These are phyloP conservation scores for Gnomoniopsis sp. DNA, from an alignment of 2,329 filamentous ascomycete species.

Conservation along the genomic window DNA sequence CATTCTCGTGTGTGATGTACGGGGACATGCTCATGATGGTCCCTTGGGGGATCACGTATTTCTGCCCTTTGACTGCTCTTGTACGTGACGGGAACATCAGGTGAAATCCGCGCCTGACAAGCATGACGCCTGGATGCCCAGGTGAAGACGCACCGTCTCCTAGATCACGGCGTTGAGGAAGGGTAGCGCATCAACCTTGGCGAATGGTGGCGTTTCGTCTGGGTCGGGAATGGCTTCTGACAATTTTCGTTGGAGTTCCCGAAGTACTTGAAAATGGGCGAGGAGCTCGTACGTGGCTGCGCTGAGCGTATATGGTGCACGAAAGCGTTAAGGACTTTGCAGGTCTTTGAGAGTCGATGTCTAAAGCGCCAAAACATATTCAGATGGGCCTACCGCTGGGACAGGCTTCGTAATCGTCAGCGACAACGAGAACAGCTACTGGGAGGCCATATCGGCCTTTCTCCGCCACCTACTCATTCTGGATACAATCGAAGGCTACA, in stretches of 20 bases:
- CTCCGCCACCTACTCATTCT: too few relatives aligned
- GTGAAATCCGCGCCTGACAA: constrained; percentile 28
- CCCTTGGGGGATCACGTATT: constrained; percentile 21
- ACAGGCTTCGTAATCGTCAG: too few relatives aligned
- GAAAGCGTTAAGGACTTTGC: too few relatives aligned
- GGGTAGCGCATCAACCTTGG: constrained; percentile 26
- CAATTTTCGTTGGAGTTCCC: constrained; percentile 17
- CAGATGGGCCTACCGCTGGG: too few relatives aligned
- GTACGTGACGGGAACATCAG: constrained; percentile 27
- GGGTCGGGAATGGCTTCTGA: constrained; percentile 19
- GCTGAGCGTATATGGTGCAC: not conserved
- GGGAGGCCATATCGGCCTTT: too few relatives aligned
- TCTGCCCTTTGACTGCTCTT: constrained; percentile 11
- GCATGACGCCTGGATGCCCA: constrained; percentile 32
- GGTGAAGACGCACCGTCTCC: constrained; percentile 34
- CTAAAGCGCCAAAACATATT: too few relatives aligned
- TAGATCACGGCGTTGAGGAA: constrained; percentile 31
- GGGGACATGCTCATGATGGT: constrained; percentile 21
- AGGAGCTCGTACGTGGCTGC: not conserved
- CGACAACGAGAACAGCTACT: constrained; percentile 24
- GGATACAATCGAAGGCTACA: too few relatives aligned
- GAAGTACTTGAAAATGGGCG: not conserved
- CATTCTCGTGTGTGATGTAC: constrained; percentile 18
- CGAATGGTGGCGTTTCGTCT: constrained; percentile 9
- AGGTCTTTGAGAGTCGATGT: too few relatives aligned